A percentile compares a stretch with the other conserved stretches of the same genome.
phyloP scores from a whole-genome alignment of 345 rosid species.

The Murraya paniculata region DNA sequence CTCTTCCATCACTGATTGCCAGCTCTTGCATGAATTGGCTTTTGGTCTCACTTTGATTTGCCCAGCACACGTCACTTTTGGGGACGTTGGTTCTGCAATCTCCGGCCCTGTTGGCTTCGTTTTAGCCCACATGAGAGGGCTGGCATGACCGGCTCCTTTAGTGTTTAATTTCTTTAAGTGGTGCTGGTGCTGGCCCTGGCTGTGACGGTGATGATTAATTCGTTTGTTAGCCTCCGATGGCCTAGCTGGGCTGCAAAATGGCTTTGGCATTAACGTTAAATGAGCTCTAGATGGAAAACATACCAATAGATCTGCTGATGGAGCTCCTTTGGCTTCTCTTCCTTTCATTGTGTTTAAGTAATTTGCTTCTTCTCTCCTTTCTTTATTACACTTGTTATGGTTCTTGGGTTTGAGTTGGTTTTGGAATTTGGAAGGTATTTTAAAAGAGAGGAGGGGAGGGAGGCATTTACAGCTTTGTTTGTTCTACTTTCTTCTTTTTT shows the following conservation, averaged over 20 bases:
- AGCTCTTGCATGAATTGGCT: slow-evolving; percentile 55
- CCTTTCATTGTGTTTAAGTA: slow-evolving; percentile 49
- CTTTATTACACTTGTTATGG: not conserved
- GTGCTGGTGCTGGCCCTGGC: slow-evolving; percentile 31
- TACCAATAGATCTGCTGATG: slow-evolving; percentile 69
- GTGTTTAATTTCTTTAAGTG: slow-evolving; percentile 35
- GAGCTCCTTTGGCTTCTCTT: slow-evolving; percentile 58
- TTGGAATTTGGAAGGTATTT: slow-evolving; percentile 7
- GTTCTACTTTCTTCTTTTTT: slow-evolving; percentile 11
- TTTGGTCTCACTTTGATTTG: slow-evolving; percentile 86
- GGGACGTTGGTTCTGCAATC: slow-evolving; percentile 77
- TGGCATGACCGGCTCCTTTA: slow-evolving; percentile 29
- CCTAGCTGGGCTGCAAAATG: slow-evolving; percentile 75
- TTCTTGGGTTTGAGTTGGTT: slow-evolving; percentile 15
- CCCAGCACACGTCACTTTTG: slow-evolving; percentile 89
- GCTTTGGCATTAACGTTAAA: slow-evolving; percentile 62
- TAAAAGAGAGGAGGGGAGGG: slow-evolving; percentile 32
- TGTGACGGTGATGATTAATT: slow-evolving; percentile 35
- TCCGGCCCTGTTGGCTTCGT: slow-evolving; percentile 49
- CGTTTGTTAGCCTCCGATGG: slow-evolving; percentile 41
- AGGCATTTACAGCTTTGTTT: slow-evolving; percentile 29
- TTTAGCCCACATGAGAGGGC: slow-evolving; percentile 72
- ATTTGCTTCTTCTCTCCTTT: slow-evolving; percentile 16
- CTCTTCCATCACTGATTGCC: slow-evolving; percentile 82
- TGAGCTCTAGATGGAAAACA: slow-evolving; percentile 86